Evolutionary conservation across 345 rosid genomes (phyloP).

Genomic region (Anastatica hierochuntica): DNA sequence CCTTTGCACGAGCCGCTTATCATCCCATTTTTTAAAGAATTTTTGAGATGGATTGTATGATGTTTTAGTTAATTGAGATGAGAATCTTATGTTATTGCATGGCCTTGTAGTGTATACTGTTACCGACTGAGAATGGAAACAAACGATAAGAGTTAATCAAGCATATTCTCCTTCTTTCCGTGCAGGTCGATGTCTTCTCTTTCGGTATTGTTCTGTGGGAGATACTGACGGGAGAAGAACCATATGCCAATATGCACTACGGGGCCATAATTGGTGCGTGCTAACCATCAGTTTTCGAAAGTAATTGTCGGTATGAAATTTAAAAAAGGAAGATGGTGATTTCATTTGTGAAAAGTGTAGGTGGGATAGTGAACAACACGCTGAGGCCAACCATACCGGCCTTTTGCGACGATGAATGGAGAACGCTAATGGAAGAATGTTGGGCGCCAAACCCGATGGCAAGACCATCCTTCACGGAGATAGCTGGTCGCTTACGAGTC

Average conservation of each 20-base stretch:
- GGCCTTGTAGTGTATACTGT: too few species aligned
- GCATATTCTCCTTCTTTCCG: background rate
- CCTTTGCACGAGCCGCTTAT: too few species aligned
- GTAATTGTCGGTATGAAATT: background rate
- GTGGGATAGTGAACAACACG: constrained; percentile 74
- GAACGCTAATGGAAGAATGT: constrained; percentile 73
- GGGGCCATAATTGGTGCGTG: constrained; percentile 77
- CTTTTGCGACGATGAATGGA: constrained; percentile 63
- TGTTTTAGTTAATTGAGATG: too few species aligned
- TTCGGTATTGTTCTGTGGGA: constrained; percentile 84
- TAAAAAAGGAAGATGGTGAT: background rate
- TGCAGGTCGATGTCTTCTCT: constrained; percentile 83
- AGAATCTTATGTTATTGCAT: too few species aligned
- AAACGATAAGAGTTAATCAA: too few species aligned
- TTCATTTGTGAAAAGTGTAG: constrained; percentile 21
- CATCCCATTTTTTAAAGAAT: too few species aligned
- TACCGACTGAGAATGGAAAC: too few species aligned
- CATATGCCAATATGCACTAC: constrained; percentile 78
- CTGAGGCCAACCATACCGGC: constrained; percentile 73
- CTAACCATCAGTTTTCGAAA: background rate
- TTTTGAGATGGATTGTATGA: too few species aligned
- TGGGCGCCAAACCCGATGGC: constrained; percentile 59
- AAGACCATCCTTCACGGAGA: constrained; percentile 75
- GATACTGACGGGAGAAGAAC: constrained; percentile 84
- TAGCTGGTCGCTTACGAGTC: constrained; percentile 46